Conservation (phyloP, 2,329 filamentous ascomycete genomes). For the Metarhizium brunneum region DNA sequence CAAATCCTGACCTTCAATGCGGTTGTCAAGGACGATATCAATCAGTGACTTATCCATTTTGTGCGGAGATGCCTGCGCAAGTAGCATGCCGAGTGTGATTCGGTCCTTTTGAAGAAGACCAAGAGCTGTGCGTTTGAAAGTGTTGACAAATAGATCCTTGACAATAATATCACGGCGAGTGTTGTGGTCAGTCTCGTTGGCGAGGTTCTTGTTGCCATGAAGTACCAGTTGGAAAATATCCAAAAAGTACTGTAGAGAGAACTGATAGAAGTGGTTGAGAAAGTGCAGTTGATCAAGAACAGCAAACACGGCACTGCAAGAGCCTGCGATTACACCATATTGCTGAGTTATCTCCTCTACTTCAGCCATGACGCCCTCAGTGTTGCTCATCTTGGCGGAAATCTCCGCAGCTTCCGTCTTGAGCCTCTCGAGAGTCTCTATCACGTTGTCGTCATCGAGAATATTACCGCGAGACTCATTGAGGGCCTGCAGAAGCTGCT, state of each 20-base stretch:
- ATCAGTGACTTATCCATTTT: constrained; percentile 87
- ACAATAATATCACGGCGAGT: constrained; percentile 82
- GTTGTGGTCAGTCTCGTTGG: constrained; percentile 63
- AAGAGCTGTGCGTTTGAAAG: constrained; percentile 88
- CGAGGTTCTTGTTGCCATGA: constrained; percentile 65
- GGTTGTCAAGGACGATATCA: constrained; percentile 74
- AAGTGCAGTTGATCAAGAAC: constrained; percentile 96
- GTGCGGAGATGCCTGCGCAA: constrained; percentile 93
- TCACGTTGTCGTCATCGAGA: constrained; percentile 94
- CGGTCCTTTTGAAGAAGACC: constrained; percentile 89
- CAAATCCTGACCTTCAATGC: constrained; percentile 66
- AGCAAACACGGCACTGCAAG: constrained; percentile 95
- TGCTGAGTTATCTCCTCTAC: constrained; percentile 92
- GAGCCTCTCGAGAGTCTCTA: constrained; percentile 92
- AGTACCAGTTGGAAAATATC: constrained; percentile 95
- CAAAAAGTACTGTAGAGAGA: constrained; percentile 95
- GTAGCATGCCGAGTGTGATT: constrained; percentile 86
- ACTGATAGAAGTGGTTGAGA: constrained; percentile 98
- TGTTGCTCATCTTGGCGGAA: constrained; percentile 90
- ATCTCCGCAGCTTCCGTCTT: constrained; percentile 98
- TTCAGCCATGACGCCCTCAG: constrained; percentile 95
- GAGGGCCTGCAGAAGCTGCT: constrained; percentile 83
- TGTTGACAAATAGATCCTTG: constrained; percentile 79
- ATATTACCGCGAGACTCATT: constrained; percentile 98
- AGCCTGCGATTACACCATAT: constrained; percentile 86